Percentiles rank a stretch among this genome's conserved stretches.
Evolutionary conservation across 345 rosid species (phyloP).

Genomic region (Eucalyptus dawsonii): DNA sequence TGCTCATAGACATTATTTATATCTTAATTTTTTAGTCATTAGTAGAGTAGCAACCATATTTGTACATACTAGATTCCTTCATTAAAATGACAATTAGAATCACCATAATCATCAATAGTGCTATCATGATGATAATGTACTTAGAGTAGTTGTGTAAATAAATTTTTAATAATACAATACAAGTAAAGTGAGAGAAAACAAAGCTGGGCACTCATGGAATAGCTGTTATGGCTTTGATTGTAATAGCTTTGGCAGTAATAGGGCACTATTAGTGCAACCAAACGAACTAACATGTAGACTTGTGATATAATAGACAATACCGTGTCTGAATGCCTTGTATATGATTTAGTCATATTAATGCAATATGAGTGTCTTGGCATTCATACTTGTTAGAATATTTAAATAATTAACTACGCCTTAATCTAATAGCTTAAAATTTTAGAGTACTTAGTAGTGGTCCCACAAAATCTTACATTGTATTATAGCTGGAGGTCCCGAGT

Average conservation of each 20-base stretch:
- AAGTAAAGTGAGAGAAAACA: neutral
- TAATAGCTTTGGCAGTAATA: neutral
- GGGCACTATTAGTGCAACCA: neutral
- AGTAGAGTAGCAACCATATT: neutral
- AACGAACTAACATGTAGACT: neutral
- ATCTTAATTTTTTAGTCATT: neutral
- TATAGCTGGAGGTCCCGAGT: rapidly evolving
- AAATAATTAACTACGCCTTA: too few species aligned
- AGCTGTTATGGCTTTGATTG: neutral
- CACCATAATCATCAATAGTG: neutral
- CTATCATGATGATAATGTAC: neutral
- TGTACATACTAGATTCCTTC: neutral
- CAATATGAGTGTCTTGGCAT: neutral
- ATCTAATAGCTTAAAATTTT: too few species aligned
- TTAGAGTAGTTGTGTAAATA: neutral
- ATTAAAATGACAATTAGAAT: neutral
- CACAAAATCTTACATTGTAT: too few species aligned
- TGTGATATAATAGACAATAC: neutral
- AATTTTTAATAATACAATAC: neutral
- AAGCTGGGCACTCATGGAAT: neutral
- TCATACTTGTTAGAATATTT: neutral
- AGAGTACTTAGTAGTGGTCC: too few species aligned
- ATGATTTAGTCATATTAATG: neutral
- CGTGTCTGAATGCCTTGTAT: neutral
- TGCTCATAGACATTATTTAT: neutral